These are phyloP conservation scores for Daldinia bambusicola DNA, from an alignment of 495 filamentous ascomycete genomes.

Conservation along the genomic window DNA sequence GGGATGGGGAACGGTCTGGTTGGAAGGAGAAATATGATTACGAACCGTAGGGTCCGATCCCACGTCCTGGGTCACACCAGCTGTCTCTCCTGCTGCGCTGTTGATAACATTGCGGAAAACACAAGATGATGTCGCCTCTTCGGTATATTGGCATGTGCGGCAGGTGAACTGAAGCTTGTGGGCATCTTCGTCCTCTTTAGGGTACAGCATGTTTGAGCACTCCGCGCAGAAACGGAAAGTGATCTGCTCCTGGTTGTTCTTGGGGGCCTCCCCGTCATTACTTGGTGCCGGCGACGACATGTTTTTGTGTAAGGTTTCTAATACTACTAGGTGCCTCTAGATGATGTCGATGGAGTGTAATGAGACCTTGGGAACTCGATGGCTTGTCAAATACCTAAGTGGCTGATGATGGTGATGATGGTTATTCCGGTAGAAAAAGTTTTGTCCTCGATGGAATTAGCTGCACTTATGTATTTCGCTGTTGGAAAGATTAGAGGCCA, in stretches of 20 bases:
- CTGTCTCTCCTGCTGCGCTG: conserved; percentile 90
- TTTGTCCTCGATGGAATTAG: not conserved
- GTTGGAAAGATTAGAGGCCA: not conserved
- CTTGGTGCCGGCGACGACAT: conserved; percentile 73
- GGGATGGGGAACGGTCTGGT: conserved; percentile 13
- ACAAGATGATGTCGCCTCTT: conserved; percentile 83
- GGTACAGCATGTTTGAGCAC: conserved; percentile 98
- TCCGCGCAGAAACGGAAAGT: conserved; percentile 97
- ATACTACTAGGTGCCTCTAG: not conserved
- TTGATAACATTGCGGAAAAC: conserved; percentile 92
- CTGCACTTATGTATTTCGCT: not conserved
- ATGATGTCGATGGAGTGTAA: not conserved
- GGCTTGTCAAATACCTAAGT: not conserved
- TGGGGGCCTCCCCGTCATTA: conserved; percentile 60
- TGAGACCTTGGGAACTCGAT: not conserved
- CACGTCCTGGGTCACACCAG: conserved; percentile 96
- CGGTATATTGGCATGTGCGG: conserved; percentile 89
- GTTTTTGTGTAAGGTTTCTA: conserved; percentile 6
- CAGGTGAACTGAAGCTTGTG: conserved; percentile 70
- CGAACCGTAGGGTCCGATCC: conserved; percentile 96
- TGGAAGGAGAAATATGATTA: conserved; percentile 56
- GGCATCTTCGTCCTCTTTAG: conserved; percentile 80
- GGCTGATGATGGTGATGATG: not conserved
- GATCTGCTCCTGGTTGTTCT: conserved; percentile 76
- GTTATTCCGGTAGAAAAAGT: not conserved